Evolutionary conservation across 257 asterid species (phyloP).

Genomic region (Eucommia ulmoides): DNA sequence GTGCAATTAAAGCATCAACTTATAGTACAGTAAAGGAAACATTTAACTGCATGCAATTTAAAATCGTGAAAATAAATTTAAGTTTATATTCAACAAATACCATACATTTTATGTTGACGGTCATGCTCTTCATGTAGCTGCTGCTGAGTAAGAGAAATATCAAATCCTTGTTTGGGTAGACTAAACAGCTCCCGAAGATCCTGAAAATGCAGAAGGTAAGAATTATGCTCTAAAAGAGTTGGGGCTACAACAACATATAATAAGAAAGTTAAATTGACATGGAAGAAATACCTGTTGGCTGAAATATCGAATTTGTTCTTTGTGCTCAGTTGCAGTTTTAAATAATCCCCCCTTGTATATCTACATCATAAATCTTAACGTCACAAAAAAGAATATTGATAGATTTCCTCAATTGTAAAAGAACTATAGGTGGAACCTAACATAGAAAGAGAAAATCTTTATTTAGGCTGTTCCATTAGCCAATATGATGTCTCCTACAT

Average conservation of each 20-base stretch:
- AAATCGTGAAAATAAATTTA: not conserved
- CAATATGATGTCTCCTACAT: too few species aligned
- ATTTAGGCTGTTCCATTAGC: too few species aligned
- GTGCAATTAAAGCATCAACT: not conserved
- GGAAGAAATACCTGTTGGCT: slow-evolving; percentile 60
- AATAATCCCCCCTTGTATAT: slow-evolving; percentile 93
- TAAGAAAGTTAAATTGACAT: not conserved
- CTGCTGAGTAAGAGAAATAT: slow-evolving; percentile 68
- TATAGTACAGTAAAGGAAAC: too few species aligned
- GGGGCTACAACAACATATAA: not conserved
- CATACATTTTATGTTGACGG: slow-evolving; percentile 61
- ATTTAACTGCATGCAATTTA: not conserved
- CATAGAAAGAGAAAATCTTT: too few species aligned
- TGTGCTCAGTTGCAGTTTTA: slow-evolving; percentile 92
- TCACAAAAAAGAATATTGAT: too few species aligned
- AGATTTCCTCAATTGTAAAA: too few species aligned
- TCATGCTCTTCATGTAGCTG: slow-evolving; percentile 92
- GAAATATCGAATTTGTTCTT: slow-evolving; percentile 84
- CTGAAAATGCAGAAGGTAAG: slow-evolving; percentile 20
- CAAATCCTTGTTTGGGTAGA: slow-evolving; percentile 77
- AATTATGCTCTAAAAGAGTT: not conserved
- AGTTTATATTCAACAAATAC: not conserved
- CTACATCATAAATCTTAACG: slow-evolving; percentile 28
- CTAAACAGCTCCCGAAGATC: slow-evolving; percentile 77
- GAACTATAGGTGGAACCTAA: too few species aligned